Base-by-base conservation (phyloP, 495 filamentous ascomycete species). In the Aspergillus panamensis region DNA sequence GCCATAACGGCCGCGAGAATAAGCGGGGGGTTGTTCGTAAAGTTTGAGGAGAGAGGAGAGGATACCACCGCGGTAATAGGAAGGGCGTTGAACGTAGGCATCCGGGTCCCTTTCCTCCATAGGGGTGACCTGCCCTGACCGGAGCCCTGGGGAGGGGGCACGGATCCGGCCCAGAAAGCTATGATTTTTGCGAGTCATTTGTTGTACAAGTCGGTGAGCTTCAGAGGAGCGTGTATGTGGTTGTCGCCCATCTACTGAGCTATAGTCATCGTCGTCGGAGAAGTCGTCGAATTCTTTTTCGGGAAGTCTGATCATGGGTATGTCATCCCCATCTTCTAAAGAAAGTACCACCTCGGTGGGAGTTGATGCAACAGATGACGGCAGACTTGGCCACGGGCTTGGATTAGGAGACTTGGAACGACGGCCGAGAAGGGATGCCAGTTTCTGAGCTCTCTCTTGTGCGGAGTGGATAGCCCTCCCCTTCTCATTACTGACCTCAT, bases 21-120 rank as follows among this genome's bases (percentile, higher is more conserved):
- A 62, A 60, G 59, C 40, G 25, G 10, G 16, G 16, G 69, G 66
- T 45, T 75, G 65, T 52, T 82, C 81, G 62, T 92, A 87, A 10
- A 96, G 79, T 69, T 89, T 95, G 53, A 96, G 74, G 3, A 97
- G 73, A 8, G 84, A 88, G 6, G 86, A 84, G 8, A 97, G 76
- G 44, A 95, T 82, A 30, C 92, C 90, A 37, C 85, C 84, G 44
- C 85, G 87, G 66, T 89, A 94, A 48, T 87, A 80, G 7, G 79
- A 67, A 3, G 90, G 91, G 13, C 78, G 78, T 40, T 86, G 84
- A 6, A 89, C 78, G 62, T 90, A 92, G 44, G 81, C 77, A 53
- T 89, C 83, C 14, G 80, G 76, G 29, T 83, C 77, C 48, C 77
- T 71, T 42, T 87, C 85, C 37, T 84, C 81, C 8, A 77, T 70